phyloP scores from a whole-genome alignment of 169 alveolate species.

The Theileria equi region DNA sequence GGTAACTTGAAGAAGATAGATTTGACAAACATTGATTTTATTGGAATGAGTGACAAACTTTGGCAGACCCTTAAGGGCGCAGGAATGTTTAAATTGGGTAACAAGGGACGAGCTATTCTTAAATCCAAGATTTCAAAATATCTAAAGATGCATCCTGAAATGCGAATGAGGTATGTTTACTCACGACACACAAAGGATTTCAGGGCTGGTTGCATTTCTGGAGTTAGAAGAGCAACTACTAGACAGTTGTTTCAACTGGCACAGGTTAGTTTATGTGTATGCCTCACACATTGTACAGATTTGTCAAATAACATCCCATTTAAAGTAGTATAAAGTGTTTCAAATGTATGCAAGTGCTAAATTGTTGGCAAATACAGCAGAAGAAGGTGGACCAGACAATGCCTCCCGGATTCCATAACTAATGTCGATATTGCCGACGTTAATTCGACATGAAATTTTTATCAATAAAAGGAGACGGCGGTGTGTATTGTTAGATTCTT shows the following conservation, averaged over 20 bases:
- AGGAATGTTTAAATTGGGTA: slow-evolving; percentile 63
- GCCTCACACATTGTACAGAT: slow-evolving; percentile 4
- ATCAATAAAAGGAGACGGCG: too few species aligned
- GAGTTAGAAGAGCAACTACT: slow-evolving; percentile 63
- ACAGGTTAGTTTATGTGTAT: slow-evolving; percentile 23
- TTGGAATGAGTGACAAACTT: slow-evolving; percentile 47
- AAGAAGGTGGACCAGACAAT: not conserved
- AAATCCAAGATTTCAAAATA: slow-evolving; percentile 63
- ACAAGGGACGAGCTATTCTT: slow-evolving; percentile 62
- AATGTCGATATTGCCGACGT: too few species aligned
- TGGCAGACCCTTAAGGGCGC: slow-evolving; percentile 58
- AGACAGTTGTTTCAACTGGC: slow-evolving; percentile 63
- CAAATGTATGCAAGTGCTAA: not conserved
- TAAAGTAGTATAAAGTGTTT: slow-evolving; percentile 4
- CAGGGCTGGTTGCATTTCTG: slow-evolving; percentile 53
- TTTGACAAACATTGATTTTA: slow-evolving; percentile 40
- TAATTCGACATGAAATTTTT: too few species aligned
- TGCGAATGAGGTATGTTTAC: slow-evolving; percentile 37
- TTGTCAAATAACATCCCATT: slow-evolving; percentile 59
- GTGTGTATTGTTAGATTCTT: too few species aligned
- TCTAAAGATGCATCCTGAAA: slow-evolving; percentile 53
- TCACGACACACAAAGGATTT: not conserved
- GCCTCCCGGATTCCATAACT: too few species aligned
- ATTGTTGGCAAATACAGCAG: not conserved
- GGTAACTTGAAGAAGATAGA: slow-evolving; percentile 30